A percentile compares a stretch with the other conserved stretches of the same genome.
Conservation (phyloP, 2,329 filamentous ascomycete species). For the Colletotrichum tropicicola region DNA sequence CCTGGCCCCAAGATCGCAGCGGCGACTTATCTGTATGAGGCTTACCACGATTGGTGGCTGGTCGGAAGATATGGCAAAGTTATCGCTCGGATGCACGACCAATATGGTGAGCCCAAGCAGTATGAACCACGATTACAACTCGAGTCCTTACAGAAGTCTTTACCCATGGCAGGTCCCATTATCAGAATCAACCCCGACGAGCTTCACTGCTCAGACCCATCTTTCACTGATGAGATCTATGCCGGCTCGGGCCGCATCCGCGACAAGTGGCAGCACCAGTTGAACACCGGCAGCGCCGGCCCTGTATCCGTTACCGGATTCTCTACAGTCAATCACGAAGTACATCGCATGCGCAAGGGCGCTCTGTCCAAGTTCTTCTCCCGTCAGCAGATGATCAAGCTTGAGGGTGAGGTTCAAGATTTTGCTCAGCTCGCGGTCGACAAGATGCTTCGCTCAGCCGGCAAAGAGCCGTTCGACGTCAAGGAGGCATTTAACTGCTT, state of each 20-base stretch:
- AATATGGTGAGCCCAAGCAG: slow-evolving; percentile 7
- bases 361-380: slow-evolving; percentile 45
- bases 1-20: slow-evolving; percentile 25
- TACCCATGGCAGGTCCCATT: slow-evolving; percentile 40
- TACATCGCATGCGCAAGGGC: slow-evolving; percentile 42
- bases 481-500: slow-evolving; percentile 48
- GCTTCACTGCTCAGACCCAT: slow-evolving; percentile 45
- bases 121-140: background rate
- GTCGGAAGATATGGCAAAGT: slow-evolving; percentile 25
- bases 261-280: slow-evolving; percentile 35
- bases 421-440: slow-evolving; percentile 24
- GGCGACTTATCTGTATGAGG: slow-evolving; percentile 21
- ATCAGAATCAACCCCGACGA: slow-evolving; percentile 49
- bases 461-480: slow-evolving; percentile 39
- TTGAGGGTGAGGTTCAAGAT: slow-evolving; percentile 22
- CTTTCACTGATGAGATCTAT: slow-evolving; percentile 49
- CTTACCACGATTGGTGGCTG: slow-evolving; percentile 24
- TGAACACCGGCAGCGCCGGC: slow-evolving; percentile 35
- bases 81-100: slow-evolving; percentile 24
- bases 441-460: slow-evolving; percentile 33
- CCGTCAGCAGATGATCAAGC: slow-evolving; percentile 32
- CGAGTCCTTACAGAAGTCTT: background rate
- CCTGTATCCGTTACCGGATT: slow-evolving; percentile 34
- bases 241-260: slow-evolving; percentile 30
- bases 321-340: slow-evolving; percentile 40